Evolutionary conservation across 2,329 filamentous ascomycete genomes (phyloP).

Genomic region (Fusarium mangiferae): DNA sequence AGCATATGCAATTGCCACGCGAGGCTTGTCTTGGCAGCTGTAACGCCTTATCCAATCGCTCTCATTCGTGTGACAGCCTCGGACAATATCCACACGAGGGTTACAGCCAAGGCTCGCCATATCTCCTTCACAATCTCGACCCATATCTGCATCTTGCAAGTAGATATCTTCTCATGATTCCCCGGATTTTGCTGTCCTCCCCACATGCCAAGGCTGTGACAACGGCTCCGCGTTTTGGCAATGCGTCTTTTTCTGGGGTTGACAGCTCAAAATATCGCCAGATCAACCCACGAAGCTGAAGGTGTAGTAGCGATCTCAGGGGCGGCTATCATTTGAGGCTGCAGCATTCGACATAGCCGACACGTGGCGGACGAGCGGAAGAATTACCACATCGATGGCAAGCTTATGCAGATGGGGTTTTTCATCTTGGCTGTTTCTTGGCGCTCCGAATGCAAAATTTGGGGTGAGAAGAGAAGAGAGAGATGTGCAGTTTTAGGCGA

Average conservation of each 20-base stretch:
- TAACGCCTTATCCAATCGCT: neutral
- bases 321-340: slow-evolving; percentile 13
- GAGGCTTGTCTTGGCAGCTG: slow-evolving; percentile 12
- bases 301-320: neutral
- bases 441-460: neutral
- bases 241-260: neutral
- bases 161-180: neutral
- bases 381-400: neutral
- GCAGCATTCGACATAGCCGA: neutral
- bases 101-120: neutral
- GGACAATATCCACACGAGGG: neutral
- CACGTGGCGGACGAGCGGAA: slow-evolving; percentile 27
- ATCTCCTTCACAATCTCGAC: neutral
- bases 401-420: neutral
- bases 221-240: neutral
- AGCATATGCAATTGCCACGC: slow-evolving; percentile 20
- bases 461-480: neutral
- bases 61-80: neutral
- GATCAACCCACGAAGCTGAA: neutral
- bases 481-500: neutral
- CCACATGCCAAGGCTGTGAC: slow-evolving; percentile 5
- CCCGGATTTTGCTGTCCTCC: neutral
- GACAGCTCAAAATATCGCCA: neutral
- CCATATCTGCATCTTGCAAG: neutral
- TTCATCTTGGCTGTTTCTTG: slow-evolving; percentile 14